Conservation (phyloP, 176 grass and related monocot genomes). For the Carex cristatella region DNA sequence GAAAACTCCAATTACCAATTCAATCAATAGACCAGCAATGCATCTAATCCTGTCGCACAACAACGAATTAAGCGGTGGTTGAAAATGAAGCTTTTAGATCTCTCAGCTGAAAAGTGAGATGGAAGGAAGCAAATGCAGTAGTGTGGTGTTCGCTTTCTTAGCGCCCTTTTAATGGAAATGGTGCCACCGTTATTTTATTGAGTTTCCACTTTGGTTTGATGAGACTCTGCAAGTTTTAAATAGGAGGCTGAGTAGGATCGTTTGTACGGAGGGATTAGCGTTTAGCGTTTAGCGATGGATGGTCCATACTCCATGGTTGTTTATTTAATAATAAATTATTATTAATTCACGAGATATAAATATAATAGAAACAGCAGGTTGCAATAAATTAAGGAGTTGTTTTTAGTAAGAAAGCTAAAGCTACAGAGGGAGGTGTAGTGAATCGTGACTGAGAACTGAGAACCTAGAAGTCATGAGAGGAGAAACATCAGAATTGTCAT, state of each 20-base stretch:
- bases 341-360: conserved; percentile 1
- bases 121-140: conserved; percentile 13
- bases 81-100: background rate
- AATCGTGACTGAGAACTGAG: background rate
- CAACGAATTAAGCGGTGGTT: background rate
- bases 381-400: conserved; percentile 12
- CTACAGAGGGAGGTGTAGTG: background rate
- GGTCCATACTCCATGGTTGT: too few relatives aligned
- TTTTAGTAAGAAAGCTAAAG: background rate
- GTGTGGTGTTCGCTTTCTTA: conserved; percentile 19
- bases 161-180: background rate
- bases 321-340: background rate
- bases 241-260: conserved; percentile 14
- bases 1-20: background rate
- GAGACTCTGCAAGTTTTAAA: conserved; percentile 5
- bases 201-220: background rate
- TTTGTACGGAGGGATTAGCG: background rate
- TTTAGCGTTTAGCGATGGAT: background rate
- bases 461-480: background rate
- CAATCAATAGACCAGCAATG: background rate
- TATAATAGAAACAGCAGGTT: background rate
- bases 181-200: background rate
- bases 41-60: background rate
- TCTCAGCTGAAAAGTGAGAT: conserved; percentile 4
- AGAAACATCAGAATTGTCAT: background rate